These are phyloP conservation scores for Pseudozyma tsukubaensis DNA, from an alignment of 1,284 basidiomycete species.

Conservation along the genomic window DNA sequence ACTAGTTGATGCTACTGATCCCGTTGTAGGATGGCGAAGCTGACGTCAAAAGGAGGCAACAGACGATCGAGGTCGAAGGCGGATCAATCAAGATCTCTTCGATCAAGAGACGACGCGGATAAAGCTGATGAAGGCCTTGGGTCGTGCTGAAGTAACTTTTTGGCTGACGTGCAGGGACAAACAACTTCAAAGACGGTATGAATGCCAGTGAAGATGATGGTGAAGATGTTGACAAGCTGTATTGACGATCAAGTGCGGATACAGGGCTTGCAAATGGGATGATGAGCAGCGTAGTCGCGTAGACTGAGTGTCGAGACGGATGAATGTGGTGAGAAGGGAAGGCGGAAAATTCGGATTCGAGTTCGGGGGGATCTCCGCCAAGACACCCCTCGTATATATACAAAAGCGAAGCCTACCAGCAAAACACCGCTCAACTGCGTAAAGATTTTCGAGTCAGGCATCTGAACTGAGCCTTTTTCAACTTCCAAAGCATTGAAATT, in stretches of 20 bases:
- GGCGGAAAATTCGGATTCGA: conserved; percentile 27
- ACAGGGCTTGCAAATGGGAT: conserved; percentile 15
- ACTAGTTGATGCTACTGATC: conserved; percentile 41
- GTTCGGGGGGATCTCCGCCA: conserved; percentile 31
- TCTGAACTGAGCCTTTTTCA: conserved; percentile 15
- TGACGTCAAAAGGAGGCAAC: conserved; percentile 21
- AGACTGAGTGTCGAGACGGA: conserved; percentile 51
- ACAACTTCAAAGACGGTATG: conserved; percentile 6
- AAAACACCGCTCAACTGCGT: conserved; percentile 23
- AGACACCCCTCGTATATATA: conserved; percentile 36
- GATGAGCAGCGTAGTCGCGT: conserved; percentile 35
- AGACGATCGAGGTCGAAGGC: conserved; percentile 27
- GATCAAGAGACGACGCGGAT: conserved; percentile 23
- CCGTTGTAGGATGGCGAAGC: not conserved
- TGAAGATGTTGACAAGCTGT: conserved; percentile 24
- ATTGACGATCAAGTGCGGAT: conserved; percentile 16
- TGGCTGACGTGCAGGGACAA: conserved; percentile 12
- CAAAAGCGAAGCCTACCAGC: not conserved
- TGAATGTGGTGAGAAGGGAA: conserved; percentile 52
- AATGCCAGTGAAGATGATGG: conserved; percentile 1
- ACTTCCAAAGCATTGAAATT: not conserved
- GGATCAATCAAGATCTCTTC: conserved; percentile 45
- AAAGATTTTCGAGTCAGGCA: conserved; percentile 17
- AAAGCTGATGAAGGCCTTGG: conserved; percentile 8
- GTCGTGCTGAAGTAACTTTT: conserved; percentile 21